A percentile compares a stretch with the other conserved stretches of the same genome.
These are phyloP conservation scores for Sporothrix sp. DNA, from an alignment of 2,329 filamentous ascomycete species.

Conservation along the genomic window DNA sequence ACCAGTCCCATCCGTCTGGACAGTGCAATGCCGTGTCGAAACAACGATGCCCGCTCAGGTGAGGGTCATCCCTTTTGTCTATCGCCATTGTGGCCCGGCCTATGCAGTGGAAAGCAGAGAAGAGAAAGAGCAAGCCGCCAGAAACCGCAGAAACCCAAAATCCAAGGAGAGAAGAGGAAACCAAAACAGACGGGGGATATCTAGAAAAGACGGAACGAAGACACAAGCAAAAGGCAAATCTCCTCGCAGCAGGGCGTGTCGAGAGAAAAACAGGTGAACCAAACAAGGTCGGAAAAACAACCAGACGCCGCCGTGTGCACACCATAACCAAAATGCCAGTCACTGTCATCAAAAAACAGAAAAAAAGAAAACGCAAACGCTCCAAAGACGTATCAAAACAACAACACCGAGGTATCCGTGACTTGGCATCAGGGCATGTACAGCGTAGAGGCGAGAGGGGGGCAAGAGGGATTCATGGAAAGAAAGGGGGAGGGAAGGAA, in stretches of 20 bases:
- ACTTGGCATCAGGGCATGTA: not conserved
- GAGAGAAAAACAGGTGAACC: not conserved
- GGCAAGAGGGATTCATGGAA: constrained; percentile 13
- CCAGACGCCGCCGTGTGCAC: not conserved
- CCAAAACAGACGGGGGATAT: not conserved
- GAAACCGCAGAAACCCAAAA: not conserved
- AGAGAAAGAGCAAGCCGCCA: not conserved
- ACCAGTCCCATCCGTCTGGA: too few relatives aligned
- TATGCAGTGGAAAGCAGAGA: not conserved
- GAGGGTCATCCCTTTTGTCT: constrained; percentile 1
- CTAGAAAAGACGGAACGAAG: too few relatives aligned
- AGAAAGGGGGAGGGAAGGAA: not conserved
- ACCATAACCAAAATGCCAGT: not conserved
- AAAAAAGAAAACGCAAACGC: too few relatives aligned
- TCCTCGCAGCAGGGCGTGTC: too few relatives aligned
- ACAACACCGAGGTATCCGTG: too few relatives aligned
- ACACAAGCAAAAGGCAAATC: not conserved
- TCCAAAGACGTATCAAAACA: too few relatives aligned
- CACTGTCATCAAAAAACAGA: not conserved
- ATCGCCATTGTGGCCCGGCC: not conserved
- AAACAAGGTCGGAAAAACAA: not conserved
- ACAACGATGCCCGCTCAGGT: not conserved
- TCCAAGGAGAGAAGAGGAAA: not conserved
- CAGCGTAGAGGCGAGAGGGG: constrained; percentile 17
- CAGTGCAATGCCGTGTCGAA: not conserved